phyloP scores from a whole-genome alignment of 768 basidiomycete genomes.

The Mycena latifolia region DNA sequence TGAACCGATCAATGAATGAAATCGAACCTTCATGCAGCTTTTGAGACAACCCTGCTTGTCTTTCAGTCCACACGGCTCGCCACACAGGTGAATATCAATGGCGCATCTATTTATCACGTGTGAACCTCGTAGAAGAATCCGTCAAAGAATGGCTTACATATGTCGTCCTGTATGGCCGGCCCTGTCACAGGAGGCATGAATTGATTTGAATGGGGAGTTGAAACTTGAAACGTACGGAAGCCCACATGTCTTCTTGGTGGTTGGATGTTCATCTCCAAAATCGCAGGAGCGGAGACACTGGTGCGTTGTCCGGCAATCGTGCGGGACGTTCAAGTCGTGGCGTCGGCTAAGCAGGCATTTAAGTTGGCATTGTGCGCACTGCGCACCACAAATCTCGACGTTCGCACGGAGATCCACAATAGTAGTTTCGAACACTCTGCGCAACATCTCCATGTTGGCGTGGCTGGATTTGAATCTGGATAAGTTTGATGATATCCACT shows the following conservation, averaged over 20 bases:
- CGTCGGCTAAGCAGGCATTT: constrained; percentile 58
- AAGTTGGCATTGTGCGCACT: constrained; percentile 63
- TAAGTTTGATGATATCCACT: constrained; percentile 66
- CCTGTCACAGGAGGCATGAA: constrained; percentile 43
- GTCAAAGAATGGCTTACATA: constrained; percentile 59
- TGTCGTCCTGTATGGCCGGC: constrained; percentile 71
- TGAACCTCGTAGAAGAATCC: no score
- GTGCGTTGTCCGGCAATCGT: constrained; percentile 67
- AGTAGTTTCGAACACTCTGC: constrained; percentile 55
- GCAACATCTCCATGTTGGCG: constrained; percentile 59
- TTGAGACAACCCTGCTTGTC: constrained; percentile 64
- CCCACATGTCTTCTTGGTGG: constrained; percentile 52
- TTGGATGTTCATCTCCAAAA: constrained; percentile 52
- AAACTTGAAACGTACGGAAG: constrained; percentile 57
- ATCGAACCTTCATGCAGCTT: constrained; percentile 66
- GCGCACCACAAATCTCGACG: constrained; percentile 62
- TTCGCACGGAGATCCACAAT: constrained; percentile 59
- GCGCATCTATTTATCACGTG: constrained; percentile 70
- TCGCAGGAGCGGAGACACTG: constrained; percentile 58
- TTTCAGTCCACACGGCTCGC: constrained; percentile 58
- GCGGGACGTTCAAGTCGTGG: constrained; percentile 56
- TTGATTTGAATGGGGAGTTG: not conserved
- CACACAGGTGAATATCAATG: constrained; percentile 65
- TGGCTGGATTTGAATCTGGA: constrained; percentile 59
- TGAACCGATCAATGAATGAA: not conserved